Evolutionary conservation across 805 yeast species (phyloP), one percentile per base, ranked within the genome.

Genomic region (Ogataea allantospora): DNA sequence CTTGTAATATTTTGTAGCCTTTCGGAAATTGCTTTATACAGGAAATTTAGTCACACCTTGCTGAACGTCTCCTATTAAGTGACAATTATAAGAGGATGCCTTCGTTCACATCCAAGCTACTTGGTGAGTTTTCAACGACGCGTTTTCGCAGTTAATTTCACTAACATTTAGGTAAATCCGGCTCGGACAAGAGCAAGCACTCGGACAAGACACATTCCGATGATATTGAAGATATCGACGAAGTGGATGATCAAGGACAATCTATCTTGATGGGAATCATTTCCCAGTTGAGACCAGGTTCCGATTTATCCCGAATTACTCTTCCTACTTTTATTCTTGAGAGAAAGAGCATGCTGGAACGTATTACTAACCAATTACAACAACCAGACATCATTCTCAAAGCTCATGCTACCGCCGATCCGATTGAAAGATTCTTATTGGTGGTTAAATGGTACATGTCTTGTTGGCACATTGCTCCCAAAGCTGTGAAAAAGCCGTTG

Each of bases 381-480:
- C 88, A 80, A 47, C 97, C 97, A 0, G 77, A 80, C 24, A 65
- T 88, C 21, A 61, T 89, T 27, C 56, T 88, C 6, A 72, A 75
- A 16, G 97, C 97, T 0, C 83, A 83, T 47, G 53, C 54, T 3
- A 65, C 73, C 3, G 57, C 60, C 2, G 85, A 84, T 47, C 78
- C 80, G 2, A 53, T 82, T 15, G 70, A 77, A 40, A 73, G 98
- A 41, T 89, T 93, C 52, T 55, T 87, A 6, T 66, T 75, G 29
- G 81, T 91, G 6, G 80, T 84, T 15, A 78, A 79, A 54, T 91
- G 96, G 96, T 93, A 93, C 60, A 70, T 93, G 61, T 77, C 96
- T 3, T 88, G 95, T 32, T 93, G 98, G 98, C 97, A 93, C 58
- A 93, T 93, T 59, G 93, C 97, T 1, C 99, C 98, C 19, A 91